Base-by-base conservation (phyloP, 495 filamentous ascomycete species). In the Lasiosphaeria ovina region DNA sequence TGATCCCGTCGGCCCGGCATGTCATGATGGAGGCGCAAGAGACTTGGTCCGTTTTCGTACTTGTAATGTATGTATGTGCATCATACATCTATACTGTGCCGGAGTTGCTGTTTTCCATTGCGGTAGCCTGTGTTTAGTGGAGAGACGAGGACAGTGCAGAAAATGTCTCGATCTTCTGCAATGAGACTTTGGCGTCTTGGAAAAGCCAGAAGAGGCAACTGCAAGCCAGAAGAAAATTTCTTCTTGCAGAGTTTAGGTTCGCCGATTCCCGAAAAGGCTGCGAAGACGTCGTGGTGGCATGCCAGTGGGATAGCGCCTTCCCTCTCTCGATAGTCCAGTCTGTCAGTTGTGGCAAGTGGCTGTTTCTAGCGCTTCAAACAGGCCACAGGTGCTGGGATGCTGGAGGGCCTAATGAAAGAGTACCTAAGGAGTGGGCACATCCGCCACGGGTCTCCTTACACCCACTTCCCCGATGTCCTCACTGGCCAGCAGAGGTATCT, bases 351-450 rank as follows among this genome's bases (percentile, higher is more conserved):
- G 24, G 24, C 24, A 24, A 24, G 44, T 47, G 44, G 44, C 44
- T 47, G 44, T 11, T 47, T 47, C 44, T 47, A 47, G 44, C 7
- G 44, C 5, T 9, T 47, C 11, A n/a, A 47, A 53, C 40, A 54
- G 34, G 7, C 52, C 33, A 35, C 24, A 14, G 17, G 16, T 11
- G 16, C 32, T 11, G 58, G 58, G 51, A 48, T 61, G 58, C 38
- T 55, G 44, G 44, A 47, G 2, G 6, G 44, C 5, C 16, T n/a
- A 24, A 2, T 24, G 0, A 24, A 24, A 2, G 24, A 24, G 24
- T 24, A 24, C 24, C 24, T 24, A 24, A 24, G 24, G 12, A 61
- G 51, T 55, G 58, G 52, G 58, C 51, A 50, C 58, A 55, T 33
- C 34, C 35, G 33, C 40, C 44, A 10, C 49, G 11, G 32, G 5